Base-by-base conservation (phyloP, 2,329 filamentous ascomycete genomes). In the Rachicladosporium sp. region DNA sequence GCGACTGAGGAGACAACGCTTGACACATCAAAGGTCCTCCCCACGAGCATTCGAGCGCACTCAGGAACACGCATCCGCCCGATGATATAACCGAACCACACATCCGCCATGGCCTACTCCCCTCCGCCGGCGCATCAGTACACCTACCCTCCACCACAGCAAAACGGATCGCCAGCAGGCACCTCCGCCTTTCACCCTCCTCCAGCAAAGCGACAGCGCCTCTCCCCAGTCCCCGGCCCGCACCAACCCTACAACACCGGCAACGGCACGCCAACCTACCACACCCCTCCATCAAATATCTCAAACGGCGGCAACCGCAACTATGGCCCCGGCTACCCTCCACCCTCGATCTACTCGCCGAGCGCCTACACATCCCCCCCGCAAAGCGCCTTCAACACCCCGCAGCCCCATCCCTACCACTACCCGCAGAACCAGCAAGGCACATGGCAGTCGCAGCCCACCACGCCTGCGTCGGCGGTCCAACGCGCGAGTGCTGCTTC, bases 121-220 rank as follows among this genome's bases (percentile, higher is more conserved):
- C 23, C 23, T 27, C 23, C 23, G 23, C 23, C 23, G 23, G 23
- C 23, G 23, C 23, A 27, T 8, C 23, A 27, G 23, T 27, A 27
- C 23, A 27, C 23, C 23, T 27, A 27, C 23, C 23, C 23, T 3
- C 23, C 23, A 27, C 80, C 78, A 45, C 76, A 43, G 9, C 32
- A 40, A 29, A 43, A 50, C 38, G 44, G 38, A 13, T 55, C 53
- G 29, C 52, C 53, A 8, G 42, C 76, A 49, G 47, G 41, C 34
- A 41, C 50, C 34, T 46, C 49, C 7, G 42, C 48, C 2, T 55
- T 61, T 63, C 64, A 80, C 62, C 73, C 80, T 36, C 82, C 82
- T 36, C 78, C 83, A 10, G 75, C 73, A 43, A 89, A 91, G 65
- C 74, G 82, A 57, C 79, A 73, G 57, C 80, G 76, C 41, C 65